Base-by-base conservation (phyloP, 176 grass and related monocot species). In the Oryza brachyantha region DNA sequence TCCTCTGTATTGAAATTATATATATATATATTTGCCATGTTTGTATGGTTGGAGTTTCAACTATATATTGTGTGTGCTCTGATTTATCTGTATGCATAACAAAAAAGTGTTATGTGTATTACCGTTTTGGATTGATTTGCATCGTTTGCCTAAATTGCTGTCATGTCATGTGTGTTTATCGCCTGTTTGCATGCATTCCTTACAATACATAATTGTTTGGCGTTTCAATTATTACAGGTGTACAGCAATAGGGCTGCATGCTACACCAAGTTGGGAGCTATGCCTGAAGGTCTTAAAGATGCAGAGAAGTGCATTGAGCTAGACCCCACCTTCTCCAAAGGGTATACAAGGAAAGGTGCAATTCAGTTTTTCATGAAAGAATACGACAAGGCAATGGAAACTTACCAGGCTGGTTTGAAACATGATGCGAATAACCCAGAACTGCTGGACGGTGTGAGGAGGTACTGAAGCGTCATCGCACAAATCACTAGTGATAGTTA, bases 351-450 rank as follows among this genome's bases (percentile, higher is more conserved):
- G 28, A 99, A 99, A 77, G 96, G 96, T 81, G 92, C 96, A 50
- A 28, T 99, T 73, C 96, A 99, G 25, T 99, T 99, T 79, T 99
- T 99, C 75, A 99, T 96, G 96, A 99, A 99, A 83, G 96, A 99
- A 71, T 87, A 96, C 29, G 96, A 99, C 12, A 99, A 99, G 74
- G 96, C 92, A 57, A 83, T 91, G 74, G 90, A 93, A 78, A 99
- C 96, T 64, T 99, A 99, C 66, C 96, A 99, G 81, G 96, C 91
- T 66, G 96, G 96, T 75, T 81, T 99, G 68, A 99, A 99, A 74
- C 86, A 52, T 84, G 96, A 99, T 76, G 86, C 96, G 1, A 96
- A 91, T 69, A 99, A 99, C 73, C 90, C 67, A 13, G 96, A 99
- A 52, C 75, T 99, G 36, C 66, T 83, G 76, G 96, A 99, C 73